Conservation (phyloP, 371 early-diverging fungal species). For the Nematocida sp. region DNA sequence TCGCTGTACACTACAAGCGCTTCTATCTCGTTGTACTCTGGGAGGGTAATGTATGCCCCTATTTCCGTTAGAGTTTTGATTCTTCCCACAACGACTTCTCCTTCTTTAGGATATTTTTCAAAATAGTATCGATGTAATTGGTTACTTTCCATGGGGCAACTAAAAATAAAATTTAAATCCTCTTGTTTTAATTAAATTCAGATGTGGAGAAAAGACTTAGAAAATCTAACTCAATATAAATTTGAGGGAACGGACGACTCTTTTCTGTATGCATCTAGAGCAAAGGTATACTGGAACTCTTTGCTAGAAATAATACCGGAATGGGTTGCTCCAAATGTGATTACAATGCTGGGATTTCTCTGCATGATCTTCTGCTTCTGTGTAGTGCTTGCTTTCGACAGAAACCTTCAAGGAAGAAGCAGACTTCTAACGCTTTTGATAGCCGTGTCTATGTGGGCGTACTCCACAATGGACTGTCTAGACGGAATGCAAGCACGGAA, state of each 20-base stretch:
- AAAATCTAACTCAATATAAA: slow-evolving; percentile 72
- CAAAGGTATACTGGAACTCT: slow-evolving; percentile 78
- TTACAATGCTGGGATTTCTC: slow-evolving; percentile 79
- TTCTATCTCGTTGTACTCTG: slow-evolving; percentile 78
- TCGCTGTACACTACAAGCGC: slow-evolving; percentile 93
- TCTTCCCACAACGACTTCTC: slow-evolving; percentile 93
- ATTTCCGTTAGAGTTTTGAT: slow-evolving; percentile 89
- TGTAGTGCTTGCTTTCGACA: slow-evolving; percentile 67
- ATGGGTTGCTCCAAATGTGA: slow-evolving; percentile 88
- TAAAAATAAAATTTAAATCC: slow-evolving; percentile 11
- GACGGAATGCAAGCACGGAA: slow-evolving; percentile 94
- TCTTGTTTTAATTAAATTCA: slow-evolving; percentile 2
- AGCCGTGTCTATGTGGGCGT: slow-evolving; percentile 74
- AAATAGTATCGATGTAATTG: slow-evolving; percentile 65
- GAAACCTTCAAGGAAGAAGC: slow-evolving; percentile 70
- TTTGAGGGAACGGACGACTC: slow-evolving; percentile 76
- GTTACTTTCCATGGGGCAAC: slow-evolving; percentile 35
- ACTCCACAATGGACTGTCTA: slow-evolving; percentile 87
- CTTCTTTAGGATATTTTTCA: slow-evolving; percentile 84
- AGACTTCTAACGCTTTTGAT: slow-evolving; percentile 76
- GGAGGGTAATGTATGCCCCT: slow-evolving; percentile 85
- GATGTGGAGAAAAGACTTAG: background rate
- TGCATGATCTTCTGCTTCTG: slow-evolving; percentile 43
- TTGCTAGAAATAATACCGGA: slow-evolving; percentile 75
- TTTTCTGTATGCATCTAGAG: slow-evolving; percentile 71